Conservation (phyloP, 345 rosid species). For the Eucalyptus viminalis region DNA sequence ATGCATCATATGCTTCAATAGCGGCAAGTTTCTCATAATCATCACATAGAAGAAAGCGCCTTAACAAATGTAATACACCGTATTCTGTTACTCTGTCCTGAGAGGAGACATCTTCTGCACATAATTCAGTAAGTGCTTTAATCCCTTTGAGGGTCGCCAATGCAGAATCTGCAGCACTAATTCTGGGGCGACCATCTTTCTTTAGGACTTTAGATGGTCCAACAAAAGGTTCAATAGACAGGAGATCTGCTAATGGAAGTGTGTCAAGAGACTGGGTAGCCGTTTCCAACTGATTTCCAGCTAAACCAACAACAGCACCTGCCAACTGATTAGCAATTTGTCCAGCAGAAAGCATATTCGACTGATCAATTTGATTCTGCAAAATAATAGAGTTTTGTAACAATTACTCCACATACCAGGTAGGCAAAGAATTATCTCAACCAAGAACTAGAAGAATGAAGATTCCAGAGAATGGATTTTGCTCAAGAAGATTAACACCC, state of each 20-base stretch:
- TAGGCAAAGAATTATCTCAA: background rate
- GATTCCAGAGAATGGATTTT: background rate
- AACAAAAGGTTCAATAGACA: slow-evolving; percentile 75
- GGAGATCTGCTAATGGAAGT: slow-evolving; percentile 71
- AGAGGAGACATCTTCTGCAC: slow-evolving; percentile 53
- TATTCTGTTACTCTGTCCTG: slow-evolving; percentile 53
- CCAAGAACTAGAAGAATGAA: background rate
- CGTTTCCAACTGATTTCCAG: slow-evolving; percentile 43
- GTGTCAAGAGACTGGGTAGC: slow-evolving; percentile 34
- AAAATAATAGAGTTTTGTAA: slow-evolving; percentile 8
- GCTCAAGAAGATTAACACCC: background rate
- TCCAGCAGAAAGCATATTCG: slow-evolving; percentile 50
- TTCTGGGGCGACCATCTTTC: slow-evolving; percentile 52
- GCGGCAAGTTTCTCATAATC: slow-evolving; percentile 94
- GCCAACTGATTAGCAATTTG: slow-evolving; percentile 68
- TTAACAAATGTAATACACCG: slow-evolving; percentile 76
- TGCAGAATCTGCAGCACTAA: slow-evolving; percentile 83
- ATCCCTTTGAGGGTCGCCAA: slow-evolving; percentile 77
- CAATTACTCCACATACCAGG: background rate
- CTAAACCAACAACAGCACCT: slow-evolving; percentile 71
- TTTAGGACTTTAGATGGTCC: slow-evolving; percentile 53
- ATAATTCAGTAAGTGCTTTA: slow-evolving; percentile 76
- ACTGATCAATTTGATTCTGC: slow-evolving; percentile 71
- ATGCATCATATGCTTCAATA: slow-evolving; percentile 87
- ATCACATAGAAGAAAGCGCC: slow-evolving; percentile 71